Percentiles rank a stretch among this genome's conserved stretches.
phyloP scores from a whole-genome alignment of 768 basidiomycete species.

The Pulveroboletus sp. region DNA sequence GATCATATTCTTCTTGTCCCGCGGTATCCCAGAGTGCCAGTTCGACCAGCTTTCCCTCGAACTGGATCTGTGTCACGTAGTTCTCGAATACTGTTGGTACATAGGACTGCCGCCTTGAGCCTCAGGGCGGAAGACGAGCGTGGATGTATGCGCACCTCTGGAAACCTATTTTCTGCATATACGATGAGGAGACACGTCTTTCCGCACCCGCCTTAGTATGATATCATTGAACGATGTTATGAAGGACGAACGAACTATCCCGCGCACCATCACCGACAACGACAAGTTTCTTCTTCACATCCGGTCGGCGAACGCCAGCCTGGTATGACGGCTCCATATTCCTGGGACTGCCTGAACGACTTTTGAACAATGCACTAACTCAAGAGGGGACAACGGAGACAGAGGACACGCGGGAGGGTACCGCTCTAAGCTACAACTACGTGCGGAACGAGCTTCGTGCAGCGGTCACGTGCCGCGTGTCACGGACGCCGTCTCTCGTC shows the following conservation, averaged over 20 bases:
- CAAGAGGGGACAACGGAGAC: background rate
- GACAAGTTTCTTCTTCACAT: constrained; percentile 82
- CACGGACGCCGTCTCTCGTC: background rate
- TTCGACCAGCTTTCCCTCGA: constrained; percentile 86
- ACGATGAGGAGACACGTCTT: constrained; percentile 96
- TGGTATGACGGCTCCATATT: constrained; percentile 27
- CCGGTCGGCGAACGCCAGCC: constrained; percentile 50
- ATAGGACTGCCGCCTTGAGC: constrained; percentile 57
- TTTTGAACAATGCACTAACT: background rate
- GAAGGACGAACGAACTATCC: constrained; percentile 24
- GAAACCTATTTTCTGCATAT: constrained; percentile 94
- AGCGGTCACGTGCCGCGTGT: constrained; percentile 15
- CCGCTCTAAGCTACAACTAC: too few species aligned
- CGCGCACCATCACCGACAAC: constrained; percentile 82
- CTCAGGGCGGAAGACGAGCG: constrained; percentile 2
- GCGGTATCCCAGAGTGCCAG: constrained; percentile 99
- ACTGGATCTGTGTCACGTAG: constrained; percentile 82
- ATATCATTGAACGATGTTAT: constrained; percentile 22
- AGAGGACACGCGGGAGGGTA: constrained; percentile 3
- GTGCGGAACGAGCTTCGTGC: background rate
- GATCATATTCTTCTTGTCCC: constrained; percentile 95
- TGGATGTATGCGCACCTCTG: constrained; percentile 60
- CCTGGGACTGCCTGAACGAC: background rate
- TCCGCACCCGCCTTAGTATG: constrained; percentile 67
- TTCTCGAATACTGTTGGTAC: constrained; percentile 94